Conservation (phyloP, 805 yeast genomes). For the Lipomyces lipofer region DNA sequence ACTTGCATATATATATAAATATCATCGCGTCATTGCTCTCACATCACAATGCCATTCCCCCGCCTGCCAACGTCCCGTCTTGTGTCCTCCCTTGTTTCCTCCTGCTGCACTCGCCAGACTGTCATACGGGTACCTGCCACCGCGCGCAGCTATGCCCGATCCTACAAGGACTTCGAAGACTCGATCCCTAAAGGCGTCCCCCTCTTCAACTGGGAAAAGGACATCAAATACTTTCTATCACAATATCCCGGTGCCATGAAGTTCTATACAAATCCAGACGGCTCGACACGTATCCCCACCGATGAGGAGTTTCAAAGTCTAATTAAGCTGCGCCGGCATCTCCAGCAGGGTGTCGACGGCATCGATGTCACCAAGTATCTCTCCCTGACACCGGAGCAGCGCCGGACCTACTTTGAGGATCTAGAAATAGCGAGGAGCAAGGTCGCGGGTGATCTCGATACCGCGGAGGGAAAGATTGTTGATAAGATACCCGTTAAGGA, state of each 20-base stretch:
- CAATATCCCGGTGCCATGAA: slow-evolving; percentile 63
- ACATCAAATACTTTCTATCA: slow-evolving; percentile 45
- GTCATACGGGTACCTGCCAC: slow-evolving; percentile 4
- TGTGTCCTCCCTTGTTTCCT: background rate
- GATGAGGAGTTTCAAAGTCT: slow-evolving; percentile 72
- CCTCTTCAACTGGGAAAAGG: slow-evolving; percentile 28
- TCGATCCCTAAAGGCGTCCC: slow-evolving; percentile 30
- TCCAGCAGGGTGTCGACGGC: slow-evolving; percentile 2
- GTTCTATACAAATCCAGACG: slow-evolving; percentile 73
- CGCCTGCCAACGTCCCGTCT: background rate
- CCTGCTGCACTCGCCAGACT: background rate
- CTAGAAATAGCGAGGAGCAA: slow-evolving; percentile 1
- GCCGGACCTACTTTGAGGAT: background rate
- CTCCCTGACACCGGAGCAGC: slow-evolving; percentile 2
- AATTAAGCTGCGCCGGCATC: slow-evolving; percentile 55
- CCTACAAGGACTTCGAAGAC: slow-evolving; percentile 11
- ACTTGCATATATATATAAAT: background rate
- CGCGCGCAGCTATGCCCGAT: slow-evolving; percentile 3
- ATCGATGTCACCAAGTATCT: slow-evolving; percentile 5
- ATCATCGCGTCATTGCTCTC: background rate
- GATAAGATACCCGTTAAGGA: slow-evolving; percentile 85
- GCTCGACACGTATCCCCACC: slow-evolving; percentile 65
- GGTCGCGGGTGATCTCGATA: slow-evolving; percentile 6
- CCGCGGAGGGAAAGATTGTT: slow-evolving; percentile 60
- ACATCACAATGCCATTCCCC: background rate